Evolutionary conservation across 352 stramenopile genomes (phyloP), one percentile per base, ranked within the genome.

Genomic region (Pythium pyrilobum): DNA sequence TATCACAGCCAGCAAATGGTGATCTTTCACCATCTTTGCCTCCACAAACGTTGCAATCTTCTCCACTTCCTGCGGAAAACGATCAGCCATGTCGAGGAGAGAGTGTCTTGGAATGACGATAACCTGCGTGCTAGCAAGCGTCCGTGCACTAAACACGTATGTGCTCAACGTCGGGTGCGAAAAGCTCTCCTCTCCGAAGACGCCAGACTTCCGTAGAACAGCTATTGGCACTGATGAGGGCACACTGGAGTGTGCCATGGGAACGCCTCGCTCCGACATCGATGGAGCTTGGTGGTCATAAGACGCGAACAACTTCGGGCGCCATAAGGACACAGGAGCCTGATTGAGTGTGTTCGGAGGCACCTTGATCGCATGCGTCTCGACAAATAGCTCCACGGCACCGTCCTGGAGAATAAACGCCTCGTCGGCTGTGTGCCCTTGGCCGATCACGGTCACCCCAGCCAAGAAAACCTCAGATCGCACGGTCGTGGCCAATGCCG

Each of bases 341-440:
- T n/a, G n/a, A n/a, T n/a, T n/a, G n/a, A 3, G 37, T 7, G 15
- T 4, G 23, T 42, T 42, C n/a, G 16, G 16, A 7, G 37, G 7
- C 2, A 13, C 15, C n/a, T n/a, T 15, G 1, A 8, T 42, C 18
- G 21, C 28, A 29, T 40, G 23, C 3, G 46, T 20, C n/a, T 54
- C 29, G 16, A 33, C 34, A 16, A 42, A 54, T 4, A 74, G 65
- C 46, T 87, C 77, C 4, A 72, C 64, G 18, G 77, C 72, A 1
- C 77, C 77, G 20, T 57, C 77, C 21, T 85, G 65, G 9, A 84
- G 60, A 8, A 87, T 62, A 24, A 81, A 87, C 12, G 82, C 66
- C 29, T 84, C 74, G 10, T 32, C 64, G 1, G 72, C 74, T 32
- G 81, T 53, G 24, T 76, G 74, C 0, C 72, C 77, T 37, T 72